phyloP scores from a whole-genome alignment of 1,284 basidiomycete species.

The Fomitopsis palustris region DNA sequence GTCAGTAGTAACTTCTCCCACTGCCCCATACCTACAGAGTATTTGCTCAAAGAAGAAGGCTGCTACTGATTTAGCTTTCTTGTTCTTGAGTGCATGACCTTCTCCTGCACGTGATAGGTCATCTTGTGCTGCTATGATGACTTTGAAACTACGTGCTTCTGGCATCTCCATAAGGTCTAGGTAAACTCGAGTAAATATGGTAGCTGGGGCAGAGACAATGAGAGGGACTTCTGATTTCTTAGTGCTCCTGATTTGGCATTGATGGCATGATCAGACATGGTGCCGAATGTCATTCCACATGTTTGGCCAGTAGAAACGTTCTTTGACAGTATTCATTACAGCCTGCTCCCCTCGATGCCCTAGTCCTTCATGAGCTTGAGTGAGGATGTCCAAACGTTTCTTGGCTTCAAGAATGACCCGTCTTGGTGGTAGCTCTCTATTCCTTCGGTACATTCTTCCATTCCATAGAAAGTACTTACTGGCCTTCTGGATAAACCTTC shows the following conservation, averaged over 20 bases:
- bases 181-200: constrained; percentile 32
- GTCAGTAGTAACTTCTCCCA: background rate
- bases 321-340: background rate
- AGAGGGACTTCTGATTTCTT: constrained; percentile 29
- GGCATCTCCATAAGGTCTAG: constrained; percentile 27
- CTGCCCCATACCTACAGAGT: background rate
- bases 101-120: constrained; percentile 17
- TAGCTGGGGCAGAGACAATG: constrained; percentile 23
- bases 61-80: background rate
- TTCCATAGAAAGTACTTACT: background rate
- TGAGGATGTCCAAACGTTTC: constrained; percentile 3
- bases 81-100: constrained; percentile 11
- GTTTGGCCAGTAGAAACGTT: no score
- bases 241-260: constrained; percentile 37
- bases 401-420: background rate
- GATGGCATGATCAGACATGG: constrained; percentile 30
- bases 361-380: constrained; percentile 14
- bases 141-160: background rate
- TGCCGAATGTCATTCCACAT: constrained; percentile 14
- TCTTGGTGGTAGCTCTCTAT: background rate
- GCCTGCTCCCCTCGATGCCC: constrained; percentile 20
- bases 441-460: background rate
- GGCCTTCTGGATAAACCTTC: background rate
- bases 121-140: constrained; percentile 8
- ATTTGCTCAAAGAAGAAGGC: background rate